Evolutionary conservation across 139 green algal genomes (phyloP), one percentile per base, ranked within the genome.

Genomic region (Desmodesmus armatus): DNA sequence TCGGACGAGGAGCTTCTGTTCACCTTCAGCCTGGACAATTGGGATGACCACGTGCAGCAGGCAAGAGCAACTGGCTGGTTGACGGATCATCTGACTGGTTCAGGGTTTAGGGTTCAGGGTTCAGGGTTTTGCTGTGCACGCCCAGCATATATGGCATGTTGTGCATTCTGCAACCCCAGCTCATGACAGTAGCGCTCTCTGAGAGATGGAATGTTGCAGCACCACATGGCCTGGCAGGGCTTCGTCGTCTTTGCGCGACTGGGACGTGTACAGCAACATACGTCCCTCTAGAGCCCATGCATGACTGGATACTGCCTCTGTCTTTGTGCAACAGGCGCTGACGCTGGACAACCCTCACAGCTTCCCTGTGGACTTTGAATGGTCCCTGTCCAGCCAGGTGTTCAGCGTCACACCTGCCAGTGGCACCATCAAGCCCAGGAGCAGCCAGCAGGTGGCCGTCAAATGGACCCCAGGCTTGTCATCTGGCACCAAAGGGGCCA

Each of bases 1-100:
- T 89, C 51, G 3, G 66, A 71, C 1, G 87, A 94, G 43, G 92
- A 96, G 75, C 76, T 96, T 35, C 72, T 86, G 72, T 97, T 97
- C 86, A 65, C 88, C 31, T 94, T 93, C 63, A 77, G 76, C 23
- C 60, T 91, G 51, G 90, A 93, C 37, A 89, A 93, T 79, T 95
- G 90, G 92, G 80, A 91, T 1, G 1, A 49, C 6, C 80, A 80
- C 58, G 84, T 96, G 3, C 87, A 92, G 39, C 87, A 96, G 89
- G 87, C 93, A 17, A 0, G 75, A 6, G 33, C 58, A 33, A 25
- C 33, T 9, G 58, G 58, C 58, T n/a, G n/a, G n/a, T n/a, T n/a
- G n/a, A n/a, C n/a, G n/a, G n/a, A n/a, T n/a, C n/a, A n/a, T n/a
- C n/a, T n/a, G n/a, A n/a, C n/a, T n/a, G n/a, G n/a, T n/a, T n/a